These are phyloP conservation scores for Nakataea oryzae DNA, from an alignment of 2,329 filamentous ascomycete species.

Conservation along the genomic window DNA sequence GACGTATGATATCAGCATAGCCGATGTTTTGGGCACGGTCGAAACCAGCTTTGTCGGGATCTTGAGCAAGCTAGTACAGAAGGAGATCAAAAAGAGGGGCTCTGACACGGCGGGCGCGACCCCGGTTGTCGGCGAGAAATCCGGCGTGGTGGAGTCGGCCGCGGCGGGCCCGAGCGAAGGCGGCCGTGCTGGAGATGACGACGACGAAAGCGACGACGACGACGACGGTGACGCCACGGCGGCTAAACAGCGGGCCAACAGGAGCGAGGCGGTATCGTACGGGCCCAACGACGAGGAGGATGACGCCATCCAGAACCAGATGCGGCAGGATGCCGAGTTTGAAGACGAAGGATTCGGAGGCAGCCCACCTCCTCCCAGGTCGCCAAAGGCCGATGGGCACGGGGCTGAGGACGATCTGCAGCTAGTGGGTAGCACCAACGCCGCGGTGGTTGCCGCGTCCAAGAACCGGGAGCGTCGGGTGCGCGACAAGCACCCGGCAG, in stretches of 20 bases:
- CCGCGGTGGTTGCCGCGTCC: slow-evolving; percentile 18
- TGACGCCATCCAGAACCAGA: slow-evolving; percentile 56
- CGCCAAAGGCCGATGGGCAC: slow-evolving; percentile 19
- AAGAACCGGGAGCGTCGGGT: slow-evolving; percentile 53
- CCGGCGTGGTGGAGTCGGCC: slow-evolving; percentile 42
- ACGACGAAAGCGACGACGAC: slow-evolving; percentile 60
- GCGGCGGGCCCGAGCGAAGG: slow-evolving; percentile 23
- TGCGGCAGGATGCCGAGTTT: slow-evolving; percentile 49
- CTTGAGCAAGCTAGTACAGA: slow-evolving; percentile 59
- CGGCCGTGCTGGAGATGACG: slow-evolving; percentile 36
- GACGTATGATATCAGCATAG: slow-evolving; percentile 72
- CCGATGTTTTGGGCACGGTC: slow-evolving; percentile 71
- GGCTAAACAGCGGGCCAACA: slow-evolving; percentile 65
- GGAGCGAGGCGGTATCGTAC: slow-evolving; percentile 75
- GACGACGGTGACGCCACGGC: slow-evolving; percentile 71
- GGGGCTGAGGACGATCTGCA: slow-evolving; percentile 28
- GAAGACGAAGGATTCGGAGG: slow-evolving; percentile 43
- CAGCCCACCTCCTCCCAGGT: slow-evolving; percentile 28
- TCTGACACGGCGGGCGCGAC: slow-evolving; percentile 56
- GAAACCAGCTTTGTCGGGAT: slow-evolving; percentile 68
- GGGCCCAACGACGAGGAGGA: slow-evolving; percentile 91
- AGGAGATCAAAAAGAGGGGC: slow-evolving; percentile 71
- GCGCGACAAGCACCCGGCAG: slow-evolving; percentile 50
- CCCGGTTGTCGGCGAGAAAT: slow-evolving; percentile 57
- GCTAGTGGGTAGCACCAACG: slow-evolving; percentile 21